Base-by-base conservation (phyloP, 2,329 filamentous ascomycete genomes). In the Metarhizium album region DNA sequence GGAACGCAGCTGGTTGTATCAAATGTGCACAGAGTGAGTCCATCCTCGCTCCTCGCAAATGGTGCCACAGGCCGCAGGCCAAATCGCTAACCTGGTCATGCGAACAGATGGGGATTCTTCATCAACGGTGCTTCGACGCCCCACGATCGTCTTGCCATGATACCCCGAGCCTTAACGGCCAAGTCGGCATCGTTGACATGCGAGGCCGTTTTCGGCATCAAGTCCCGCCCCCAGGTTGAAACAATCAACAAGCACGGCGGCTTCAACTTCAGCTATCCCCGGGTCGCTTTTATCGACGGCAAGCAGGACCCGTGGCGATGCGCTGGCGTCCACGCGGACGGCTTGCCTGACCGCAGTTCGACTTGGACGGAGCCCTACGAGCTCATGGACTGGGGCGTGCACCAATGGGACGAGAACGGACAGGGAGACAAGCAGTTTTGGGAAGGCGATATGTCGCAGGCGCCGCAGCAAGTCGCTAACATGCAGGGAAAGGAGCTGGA, bases 391-490 rank as follows among this genome's bases (percentile, higher is more conserved):
- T 76, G 77, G n/a, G 86, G 80, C 0, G 86, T 90, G 20, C 88
- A 94, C 64, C 87, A 91, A 62, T 93, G 86, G 84, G 85, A 87
- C 57, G 83, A 85, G 68, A 84, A 85, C 55, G 82, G 82, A 1
- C 58, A 86, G n/a, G 47, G 43, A 1, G 59, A 58, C 2, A 9
- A 18, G 37, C n/a, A 16, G 16, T 20, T 1, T 79, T 83, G 47
- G 71, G 1, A 6, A 6, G 7, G 16, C 13, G 83, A 83, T 82
- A 0, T 66, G 67, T 87, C n/a, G n/a, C n/a, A 31, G 83, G 84
- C 1, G 83, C 83, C 0, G 60, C 66, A 1, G 68, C 80, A 2
- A 74, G 89, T 5, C 71, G 68, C 3, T n/a, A 71, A 81, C 14
- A 73, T 78, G 0, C 85, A 90, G 61, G 63, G 67, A 42, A 65